These are phyloP conservation scores for Podospora bellae-mahoneyi DNA, from an alignment of 495 filamentous ascomycete species.

Conservation along the genomic window DNA sequence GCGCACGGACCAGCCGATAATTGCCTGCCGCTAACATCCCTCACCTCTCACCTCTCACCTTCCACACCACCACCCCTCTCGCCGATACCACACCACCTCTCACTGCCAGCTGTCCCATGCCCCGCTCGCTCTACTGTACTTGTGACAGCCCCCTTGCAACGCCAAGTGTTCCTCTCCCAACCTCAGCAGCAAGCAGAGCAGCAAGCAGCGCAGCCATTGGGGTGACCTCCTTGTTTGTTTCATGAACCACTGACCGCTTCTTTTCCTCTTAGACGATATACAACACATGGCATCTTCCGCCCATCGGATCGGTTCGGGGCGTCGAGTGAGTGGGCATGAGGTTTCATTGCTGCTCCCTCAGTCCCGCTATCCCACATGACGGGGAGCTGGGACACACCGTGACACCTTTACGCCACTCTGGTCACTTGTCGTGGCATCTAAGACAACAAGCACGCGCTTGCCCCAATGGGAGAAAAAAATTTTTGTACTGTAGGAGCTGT, in stretches of 20 bases:
- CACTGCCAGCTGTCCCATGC: neutral
- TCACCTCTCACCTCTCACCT: neutral
- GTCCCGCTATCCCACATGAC: neutral
- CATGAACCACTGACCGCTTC: neutral
- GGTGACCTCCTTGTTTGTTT: neutral
- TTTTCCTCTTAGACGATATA: neutral
- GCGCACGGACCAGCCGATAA: neutral
- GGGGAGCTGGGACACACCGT: neutral
- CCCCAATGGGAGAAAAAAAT: neutral
- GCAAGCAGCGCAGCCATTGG: neutral
- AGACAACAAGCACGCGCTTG: neutral
- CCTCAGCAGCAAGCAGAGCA: neutral
- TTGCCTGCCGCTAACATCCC: neutral
- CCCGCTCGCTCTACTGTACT: neutral
- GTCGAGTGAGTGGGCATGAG: neutral
- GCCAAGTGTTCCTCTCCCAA: neutral
- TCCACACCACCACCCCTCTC: neutral
- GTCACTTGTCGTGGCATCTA: neutral
- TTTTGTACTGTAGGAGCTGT: neutral
- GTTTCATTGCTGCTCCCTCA: neutral
- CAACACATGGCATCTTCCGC: neutral
- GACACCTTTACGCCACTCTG: neutral
- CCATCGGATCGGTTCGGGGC: neutral
- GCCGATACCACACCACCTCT: too few relatives aligned
- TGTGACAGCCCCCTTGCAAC: neutral